phyloP scores from a whole-genome alignment of 2,329 filamentous ascomycete genomes.

The Orbilia quercus region DNA sequence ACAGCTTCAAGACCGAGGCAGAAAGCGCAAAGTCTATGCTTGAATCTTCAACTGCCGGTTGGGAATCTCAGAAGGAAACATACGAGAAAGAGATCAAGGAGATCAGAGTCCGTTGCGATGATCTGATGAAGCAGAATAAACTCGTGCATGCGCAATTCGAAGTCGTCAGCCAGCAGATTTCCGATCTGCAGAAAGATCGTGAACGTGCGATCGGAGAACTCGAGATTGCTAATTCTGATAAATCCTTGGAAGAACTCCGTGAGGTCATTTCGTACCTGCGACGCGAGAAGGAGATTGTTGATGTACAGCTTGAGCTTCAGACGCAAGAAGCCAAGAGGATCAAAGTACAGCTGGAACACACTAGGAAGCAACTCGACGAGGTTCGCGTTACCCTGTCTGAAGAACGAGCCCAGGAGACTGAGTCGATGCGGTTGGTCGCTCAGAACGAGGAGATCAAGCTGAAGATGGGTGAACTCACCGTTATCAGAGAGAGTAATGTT shows the following conservation, averaged over 20 bases:
- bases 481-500: slow-evolving; percentile 93
- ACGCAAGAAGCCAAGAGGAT: slow-evolving; percentile 87
- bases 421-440: slow-evolving; percentile 77
- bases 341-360: slow-evolving; percentile 88
- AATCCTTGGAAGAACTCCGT: slow-evolving; percentile 79
- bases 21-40: slow-evolving; percentile 85
- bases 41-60: slow-evolving; percentile 83
- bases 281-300: slow-evolving; percentile 95
- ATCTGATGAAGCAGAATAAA: slow-evolving; percentile 88
- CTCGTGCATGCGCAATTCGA: slow-evolving; percentile 90
- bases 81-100: slow-evolving; percentile 87
- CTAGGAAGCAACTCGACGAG: slow-evolving; percentile 88
- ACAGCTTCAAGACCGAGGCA: slow-evolving; percentile 79
- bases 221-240: slow-evolving; percentile 70
- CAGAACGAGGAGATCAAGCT: slow-evolving; percentile 92
- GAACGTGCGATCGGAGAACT: slow-evolving; percentile 67
- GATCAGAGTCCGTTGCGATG: slow-evolving; percentile 80
- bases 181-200: slow-evolving; percentile 80
- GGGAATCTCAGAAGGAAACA: slow-evolving; percentile 81
- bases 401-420: slow-evolving; percentile 80
- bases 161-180: slow-evolving; percentile 80
- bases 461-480: slow-evolving; percentile 92
- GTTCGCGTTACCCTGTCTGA: slow-evolving; percentile 88
- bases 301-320: slow-evolving; percentile 93
- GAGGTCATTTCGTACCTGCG: slow-evolving; percentile 92